Conservation (phyloP, 2,329 filamentous ascomycete species). For the Colletotrichum sansevieriae region DNA sequence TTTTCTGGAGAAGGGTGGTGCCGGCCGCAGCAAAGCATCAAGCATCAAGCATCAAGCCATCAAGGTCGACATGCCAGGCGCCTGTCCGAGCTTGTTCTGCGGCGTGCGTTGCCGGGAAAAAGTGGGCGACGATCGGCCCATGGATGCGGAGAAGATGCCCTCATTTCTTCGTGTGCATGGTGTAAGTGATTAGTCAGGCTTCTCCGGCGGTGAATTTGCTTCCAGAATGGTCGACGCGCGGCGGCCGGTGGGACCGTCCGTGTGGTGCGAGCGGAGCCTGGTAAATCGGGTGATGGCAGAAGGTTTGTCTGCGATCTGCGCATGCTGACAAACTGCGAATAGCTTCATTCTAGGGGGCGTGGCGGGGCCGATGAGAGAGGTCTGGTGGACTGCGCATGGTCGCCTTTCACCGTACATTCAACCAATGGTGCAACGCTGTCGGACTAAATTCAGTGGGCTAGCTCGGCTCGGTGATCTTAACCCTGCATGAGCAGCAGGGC, state of each 20-base stretch:
- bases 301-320: not conserved
- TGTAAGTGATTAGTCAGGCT: constrained; percentile 8
- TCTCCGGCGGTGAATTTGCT: not conserved
- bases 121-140: constrained; percentile 15
- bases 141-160: constrained; percentile 10
- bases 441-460: too few relatives aligned
- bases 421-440: too few relatives aligned
- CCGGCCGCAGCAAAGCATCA: too few relatives aligned
- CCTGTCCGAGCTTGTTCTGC: not conserved
- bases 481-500: too few relatives aligned
- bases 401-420: too few relatives aligned
- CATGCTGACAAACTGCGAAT: constrained; percentile 14
- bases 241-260: not conserved
- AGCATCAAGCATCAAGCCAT: too few relatives aligned
- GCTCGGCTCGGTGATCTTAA: too few relatives aligned
- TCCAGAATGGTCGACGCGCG: not conserved
- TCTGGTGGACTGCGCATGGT: too few relatives aligned
- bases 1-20: not conserved
- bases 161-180: not conserved
- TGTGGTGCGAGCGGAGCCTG: not conserved
- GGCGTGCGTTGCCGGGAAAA: not conserved
- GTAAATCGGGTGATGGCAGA: too few relatives aligned
- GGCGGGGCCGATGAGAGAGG: too few relatives aligned
- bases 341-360: not conserved
- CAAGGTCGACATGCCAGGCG: too few relatives aligned